Evolutionary conservation across 441 rosid genomes (phyloP).

Genomic region (Adansonia gregorii): DNA sequence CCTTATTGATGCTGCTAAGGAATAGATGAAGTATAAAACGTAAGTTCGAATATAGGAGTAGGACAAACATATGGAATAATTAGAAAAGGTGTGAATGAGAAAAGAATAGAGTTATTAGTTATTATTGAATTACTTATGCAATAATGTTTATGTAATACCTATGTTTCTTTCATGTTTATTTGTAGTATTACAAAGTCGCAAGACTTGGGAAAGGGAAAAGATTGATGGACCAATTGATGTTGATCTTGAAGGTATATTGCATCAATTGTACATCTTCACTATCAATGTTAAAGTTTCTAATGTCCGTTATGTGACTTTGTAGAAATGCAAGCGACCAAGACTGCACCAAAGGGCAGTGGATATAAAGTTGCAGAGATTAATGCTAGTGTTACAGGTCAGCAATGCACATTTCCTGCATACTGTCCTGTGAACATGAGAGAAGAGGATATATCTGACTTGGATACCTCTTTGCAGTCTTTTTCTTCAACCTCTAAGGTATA

Average conservation of each 20-base stretch:
- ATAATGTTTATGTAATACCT: slow-evolving; percentile 1
- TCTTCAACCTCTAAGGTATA: slow-evolving; percentile 36
- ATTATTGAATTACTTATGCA: neutral
- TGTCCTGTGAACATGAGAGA: slow-evolving; percentile 17
- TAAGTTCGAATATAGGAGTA: neutral
- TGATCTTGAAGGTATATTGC: slow-evolving; percentile 26
- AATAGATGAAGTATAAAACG: neutral
- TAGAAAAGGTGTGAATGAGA: slow-evolving; percentile 1
- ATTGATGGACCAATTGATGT: neutral
- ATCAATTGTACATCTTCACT: neutral
- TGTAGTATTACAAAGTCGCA: slow-evolving; percentile 22
- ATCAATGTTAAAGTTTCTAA: slow-evolving; percentile 17
- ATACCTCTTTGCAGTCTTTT: slow-evolving; percentile 32
- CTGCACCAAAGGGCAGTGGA: slow-evolving; percentile 26
- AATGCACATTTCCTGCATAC: slow-evolving; percentile 6
- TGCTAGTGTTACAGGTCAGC: slow-evolving; percentile 21
- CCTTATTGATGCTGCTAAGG: slow-evolving; percentile 12
- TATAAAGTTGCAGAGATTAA: slow-evolving; percentile 28
- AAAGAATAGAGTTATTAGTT: neutral
- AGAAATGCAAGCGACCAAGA: slow-evolving; percentile 34
- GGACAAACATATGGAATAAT: neutral
- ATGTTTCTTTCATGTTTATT: neutral
- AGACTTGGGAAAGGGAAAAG: slow-evolving; percentile 11
- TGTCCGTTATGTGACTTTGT: slow-evolving; percentile 21
- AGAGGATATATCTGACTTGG: slow-evolving; percentile 28